Evolutionary conservation across 805 yeast genomes (phyloP), one percentile per base, ranked within the genome.

Genomic region (Candida caryicola): DNA sequence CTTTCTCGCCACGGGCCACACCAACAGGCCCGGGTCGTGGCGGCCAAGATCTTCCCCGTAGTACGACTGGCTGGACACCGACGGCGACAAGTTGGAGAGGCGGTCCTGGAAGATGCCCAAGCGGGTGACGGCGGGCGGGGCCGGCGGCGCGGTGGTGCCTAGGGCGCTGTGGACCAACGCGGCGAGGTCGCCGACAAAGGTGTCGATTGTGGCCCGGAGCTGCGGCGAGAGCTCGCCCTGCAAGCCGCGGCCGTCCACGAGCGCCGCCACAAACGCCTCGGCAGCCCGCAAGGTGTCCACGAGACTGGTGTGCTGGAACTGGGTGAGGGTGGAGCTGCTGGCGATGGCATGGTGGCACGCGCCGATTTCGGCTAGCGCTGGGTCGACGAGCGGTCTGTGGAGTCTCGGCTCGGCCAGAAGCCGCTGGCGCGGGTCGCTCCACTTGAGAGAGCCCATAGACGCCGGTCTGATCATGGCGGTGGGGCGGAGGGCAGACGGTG

Each of bases 291-390:
- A 27, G 17, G 44, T 39, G 8, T 45, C 45, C 2, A 21, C 27
- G 18, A 50, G 18, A 8, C 37, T 27, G 8, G 44, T 31, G 19
- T 43, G 40, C 34, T 50, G 52, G 42, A 29, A 34, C 32, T 34
- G 48, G 36, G 36, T 39, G 21, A 36, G 31, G 25, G 27, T 21
- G 25, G 34, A n/a, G 26, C 27, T 17, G 16, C 7, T n/a, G 10
- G 26, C 6, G 34, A 14, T 2, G 12, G 17, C 10, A 10, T 23
- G 16, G 12, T 7, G 29, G 29, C 29, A 27, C 6, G 6, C n/a
- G 29, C n/a, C 7, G 29, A 12, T 5, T 13, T 10, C 15, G 29
- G 14, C 29, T 27, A 13, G 10, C 10, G 25, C 25, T 23, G 25
- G 25, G 25, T 7, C n/a, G 17, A 23, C 15, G 26, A 25, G 2